A percentile compares a stretch with the other conserved stretches of the same genome.
These are phyloP conservation scores for Podaxis carcinomalis DNA, from an alignment of 768 basidiomycete species.

Conservation along the genomic window DNA sequence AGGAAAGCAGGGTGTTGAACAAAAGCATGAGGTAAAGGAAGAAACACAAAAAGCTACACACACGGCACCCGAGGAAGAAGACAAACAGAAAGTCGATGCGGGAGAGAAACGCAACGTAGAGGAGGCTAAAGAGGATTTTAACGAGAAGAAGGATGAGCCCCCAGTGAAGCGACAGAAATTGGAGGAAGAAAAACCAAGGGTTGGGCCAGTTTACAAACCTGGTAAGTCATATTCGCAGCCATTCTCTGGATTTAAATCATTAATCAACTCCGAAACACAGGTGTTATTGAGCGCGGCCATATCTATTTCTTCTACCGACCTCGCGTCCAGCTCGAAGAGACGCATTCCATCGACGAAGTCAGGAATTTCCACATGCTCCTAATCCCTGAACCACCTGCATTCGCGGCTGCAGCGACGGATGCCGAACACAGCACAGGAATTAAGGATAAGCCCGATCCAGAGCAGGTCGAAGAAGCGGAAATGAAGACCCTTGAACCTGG, in stretches of 20 bases:
- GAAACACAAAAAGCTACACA: background rate
- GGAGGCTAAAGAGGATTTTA: constrained; percentile 18
- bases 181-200: constrained; percentile 7
- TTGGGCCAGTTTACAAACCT: constrained; percentile 13
- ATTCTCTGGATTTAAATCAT: background rate
- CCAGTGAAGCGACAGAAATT: constrained; percentile 11
- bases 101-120: constrained; percentile 16
- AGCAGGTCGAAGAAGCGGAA: constrained; percentile 24
- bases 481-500: constrained; percentile 41
- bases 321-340: constrained; percentile 48
- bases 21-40: background rate
- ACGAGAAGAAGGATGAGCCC: constrained; percentile 22
- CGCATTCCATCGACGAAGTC: constrained; percentile 52
- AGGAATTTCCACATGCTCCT: constrained; percentile 57
- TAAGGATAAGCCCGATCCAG: constrained; percentile 16
- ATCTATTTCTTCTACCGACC: constrained; percentile 67
- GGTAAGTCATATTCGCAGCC: constrained; percentile 8
- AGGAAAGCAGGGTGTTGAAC: constrained; percentile 16
- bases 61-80: constrained; percentile 1
- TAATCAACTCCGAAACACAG: constrained; percentile 21
- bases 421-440: constrained; percentile 4
- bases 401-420: constrained; percentile 20
- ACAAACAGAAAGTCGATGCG: background rate
- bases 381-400: constrained; percentile 48
- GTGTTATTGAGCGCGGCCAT: constrained; percentile 54